phyloP scores from a whole-genome alignment of 306 rosid species.

The Castanea crenata region DNA sequence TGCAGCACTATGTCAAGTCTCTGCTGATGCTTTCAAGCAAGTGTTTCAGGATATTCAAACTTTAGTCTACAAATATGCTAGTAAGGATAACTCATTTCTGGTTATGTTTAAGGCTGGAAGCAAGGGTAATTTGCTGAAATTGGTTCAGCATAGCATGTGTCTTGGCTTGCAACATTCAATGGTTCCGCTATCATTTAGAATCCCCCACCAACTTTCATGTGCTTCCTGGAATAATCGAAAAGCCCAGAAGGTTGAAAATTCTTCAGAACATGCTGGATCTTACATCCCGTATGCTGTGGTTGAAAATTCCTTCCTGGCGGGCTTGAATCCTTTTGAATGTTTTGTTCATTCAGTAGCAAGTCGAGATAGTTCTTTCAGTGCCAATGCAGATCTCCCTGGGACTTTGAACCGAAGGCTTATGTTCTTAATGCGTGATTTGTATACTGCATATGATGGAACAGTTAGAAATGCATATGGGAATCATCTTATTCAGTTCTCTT shows the following conservation, averaged over 20 bases:
- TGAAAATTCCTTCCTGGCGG: conserved; percentile 72
- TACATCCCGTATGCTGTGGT: conserved; percentile 86
- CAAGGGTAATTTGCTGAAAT: conserved; percentile 81
- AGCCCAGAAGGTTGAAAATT: conserved; percentile 32
- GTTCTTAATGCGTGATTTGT: conserved; percentile 87
- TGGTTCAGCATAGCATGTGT: conserved; percentile 91
- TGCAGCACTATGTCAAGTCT: conserved; percentile 66
- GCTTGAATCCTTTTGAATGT: conserved; percentile 89
- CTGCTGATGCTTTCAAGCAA: conserved; percentile 80
- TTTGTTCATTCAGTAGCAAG: conserved; percentile 92
- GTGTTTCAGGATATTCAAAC: conserved; percentile 73
- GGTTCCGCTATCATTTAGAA: conserved; percentile 60
- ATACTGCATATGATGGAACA: conserved; percentile 81
- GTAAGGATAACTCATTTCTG: conserved; percentile 57
- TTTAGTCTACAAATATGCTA: conserved; percentile 62
- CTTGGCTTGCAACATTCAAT: conserved; percentile 92
- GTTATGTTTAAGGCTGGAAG: conserved; percentile 95
- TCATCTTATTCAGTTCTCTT: conserved; percentile 71
- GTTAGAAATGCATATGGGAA: conserved; percentile 85
- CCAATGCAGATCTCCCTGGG: conserved; percentile 95
- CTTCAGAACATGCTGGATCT: conserved; percentile 39
- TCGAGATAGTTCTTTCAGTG: conserved; percentile 87
- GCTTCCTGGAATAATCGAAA: conserved; percentile 78
- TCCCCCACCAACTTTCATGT: conserved; percentile 77
- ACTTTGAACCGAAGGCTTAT: conserved; percentile 76